phyloP scores from a whole-genome alignment of 768 basidiomycete genomes.

The Hemileccinum rubropunctum region DNA sequence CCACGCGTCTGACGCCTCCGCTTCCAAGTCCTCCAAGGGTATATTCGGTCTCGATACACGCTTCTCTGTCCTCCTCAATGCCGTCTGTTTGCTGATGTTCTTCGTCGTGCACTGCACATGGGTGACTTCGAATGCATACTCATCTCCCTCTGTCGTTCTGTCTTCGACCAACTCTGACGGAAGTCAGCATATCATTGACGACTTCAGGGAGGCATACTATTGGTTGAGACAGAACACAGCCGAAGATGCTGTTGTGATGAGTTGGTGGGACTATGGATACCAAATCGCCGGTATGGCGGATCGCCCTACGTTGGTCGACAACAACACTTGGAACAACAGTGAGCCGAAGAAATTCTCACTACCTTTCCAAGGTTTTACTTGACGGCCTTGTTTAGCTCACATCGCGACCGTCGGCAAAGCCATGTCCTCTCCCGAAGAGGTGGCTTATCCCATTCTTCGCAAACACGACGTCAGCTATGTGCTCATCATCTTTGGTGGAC shows the following conservation, averaged over 20 bases:
- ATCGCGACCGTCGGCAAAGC: conserved; percentile 99
- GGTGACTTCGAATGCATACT: conserved; percentile 93
- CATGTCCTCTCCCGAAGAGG: conserved; percentile 92
- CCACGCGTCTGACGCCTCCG: conserved; percentile 4
- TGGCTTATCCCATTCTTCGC: conserved; percentile 93
- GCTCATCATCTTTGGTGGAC: conserved; percentile 94
- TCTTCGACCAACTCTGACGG: conserved; percentile 80
- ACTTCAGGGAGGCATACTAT: conserved; percentile 99
- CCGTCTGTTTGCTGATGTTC: conserved; percentile 74
- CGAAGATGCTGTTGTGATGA: conserved; percentile 91
- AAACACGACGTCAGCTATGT: conserved; percentile 99
- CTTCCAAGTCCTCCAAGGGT: conserved; percentile 41
- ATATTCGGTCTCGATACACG: conserved; percentile 88
- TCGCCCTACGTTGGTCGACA: conserved; percentile 92
- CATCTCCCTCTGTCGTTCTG: conserved; percentile 95
- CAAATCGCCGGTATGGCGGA: conserved; percentile 99
- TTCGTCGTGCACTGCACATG: conserved; percentile 98
- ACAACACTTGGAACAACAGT: conserved; percentile 99
- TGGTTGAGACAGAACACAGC: conserved; percentile 97
- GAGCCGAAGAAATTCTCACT: conserved; percentile 30
- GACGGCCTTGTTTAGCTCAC: conserved; percentile 55
- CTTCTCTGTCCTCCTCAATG: conserved; percentile 67
- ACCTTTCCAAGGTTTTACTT: conserved; percentile 2
- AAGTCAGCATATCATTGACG: conserved; percentile 92
- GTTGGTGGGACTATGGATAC: conserved; percentile 99